phyloP scores from a whole-genome alignment of 2,329 filamentous ascomycete genomes.

The Thermochaetoides dissita region DNA sequence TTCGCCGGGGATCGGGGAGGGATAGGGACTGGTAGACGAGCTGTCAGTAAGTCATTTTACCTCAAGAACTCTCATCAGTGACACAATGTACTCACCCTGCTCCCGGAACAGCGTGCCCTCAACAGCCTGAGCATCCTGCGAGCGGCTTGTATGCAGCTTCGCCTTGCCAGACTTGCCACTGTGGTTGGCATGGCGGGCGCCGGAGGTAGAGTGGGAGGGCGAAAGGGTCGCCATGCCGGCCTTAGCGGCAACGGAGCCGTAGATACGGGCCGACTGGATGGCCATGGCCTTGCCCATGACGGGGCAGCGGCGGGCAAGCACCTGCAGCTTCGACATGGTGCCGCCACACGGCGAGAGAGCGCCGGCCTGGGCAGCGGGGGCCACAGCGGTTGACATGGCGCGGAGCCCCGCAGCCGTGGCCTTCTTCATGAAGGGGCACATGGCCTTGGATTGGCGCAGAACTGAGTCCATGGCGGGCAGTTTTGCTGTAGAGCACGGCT shows the following conservation, averaged over 20 bases:
- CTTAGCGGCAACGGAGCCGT: conserved; percentile 27
- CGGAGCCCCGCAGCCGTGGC: conserved; percentile 84
- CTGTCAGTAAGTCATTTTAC: conserved; percentile 5
- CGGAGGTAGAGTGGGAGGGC: too few species aligned
- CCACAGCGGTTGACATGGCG: conserved; percentile 60
- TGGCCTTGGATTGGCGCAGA: conserved; percentile 84
- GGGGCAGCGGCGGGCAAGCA: conserved; percentile 85
- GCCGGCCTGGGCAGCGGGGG: conserved; percentile 29
- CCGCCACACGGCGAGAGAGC: conserved; percentile 62
- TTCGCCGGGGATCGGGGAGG: conserved; percentile 19
- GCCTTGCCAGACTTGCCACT: conserved; percentile 47
- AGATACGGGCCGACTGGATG: conserved; percentile 55
- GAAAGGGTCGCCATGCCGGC: conserved; percentile 31
- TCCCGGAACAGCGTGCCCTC: conserved; percentile 41
- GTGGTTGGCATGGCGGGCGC: conserved; percentile 24
- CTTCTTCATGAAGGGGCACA: conserved; percentile 96
- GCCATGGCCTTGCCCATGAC: conserved; percentile 97
- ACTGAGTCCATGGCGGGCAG: conserved; percentile 65
- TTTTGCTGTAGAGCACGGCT: neutral
- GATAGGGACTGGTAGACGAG: conserved; percentile 19
- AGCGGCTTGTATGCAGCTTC: conserved; percentile 65
- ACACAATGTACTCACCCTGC: conserved; percentile 28
- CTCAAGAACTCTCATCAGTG: neutral
- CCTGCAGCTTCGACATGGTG: conserved; percentile 92
- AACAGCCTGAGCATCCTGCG: conserved; percentile 65